Percentiles rank a stretch among this genome's conserved stretches.
Conservation (phyloP, 2,329 filamentous ascomycete species). For the Cercospora brassicicola region DNA sequence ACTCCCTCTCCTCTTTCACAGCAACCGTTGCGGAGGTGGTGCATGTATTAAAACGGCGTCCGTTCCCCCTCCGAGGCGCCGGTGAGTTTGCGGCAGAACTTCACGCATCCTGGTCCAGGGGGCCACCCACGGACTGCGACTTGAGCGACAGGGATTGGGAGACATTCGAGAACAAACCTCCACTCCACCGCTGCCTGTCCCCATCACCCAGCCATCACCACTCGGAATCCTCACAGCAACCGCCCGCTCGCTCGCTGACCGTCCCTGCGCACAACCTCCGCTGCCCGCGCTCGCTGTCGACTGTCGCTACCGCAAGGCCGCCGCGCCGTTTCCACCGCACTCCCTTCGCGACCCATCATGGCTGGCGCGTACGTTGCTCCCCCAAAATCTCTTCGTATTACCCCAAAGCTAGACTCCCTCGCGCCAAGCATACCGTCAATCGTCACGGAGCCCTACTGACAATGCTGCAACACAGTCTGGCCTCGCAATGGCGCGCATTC, state of each 20-base stretch:
- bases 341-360: slow-evolving; percentile 9
- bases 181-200: background rate
- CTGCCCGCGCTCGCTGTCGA: slow-evolving; percentile 3
- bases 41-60: background rate
- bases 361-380: slow-evolving; percentile 18
- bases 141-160: background rate
- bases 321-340: slow-evolving; percentile 9
- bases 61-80: background rate
- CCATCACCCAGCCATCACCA: background rate
- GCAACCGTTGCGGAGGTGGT: background rate
- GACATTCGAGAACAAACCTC: slow-evolving; percentile 3
- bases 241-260: background rate
- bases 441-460: background rate
- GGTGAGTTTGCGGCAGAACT: background rate
- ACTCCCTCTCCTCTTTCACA: background rate
- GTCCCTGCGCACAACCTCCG: background rate
- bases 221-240: background rate
- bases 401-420: slow-evolving; percentile 6
- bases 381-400: slow-evolving; percentile 16
- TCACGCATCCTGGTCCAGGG: background rate
- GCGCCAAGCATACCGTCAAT: background rate
- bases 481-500: slow-evolving; percentile 78
- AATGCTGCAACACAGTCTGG: slow-evolving; percentile 45
- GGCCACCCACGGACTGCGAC: background rate
- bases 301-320: slow-evolving; percentile 17